phyloP scores from a whole-genome alignment of 306 rosid species.

The Styphnolobium japonicum region DNA sequence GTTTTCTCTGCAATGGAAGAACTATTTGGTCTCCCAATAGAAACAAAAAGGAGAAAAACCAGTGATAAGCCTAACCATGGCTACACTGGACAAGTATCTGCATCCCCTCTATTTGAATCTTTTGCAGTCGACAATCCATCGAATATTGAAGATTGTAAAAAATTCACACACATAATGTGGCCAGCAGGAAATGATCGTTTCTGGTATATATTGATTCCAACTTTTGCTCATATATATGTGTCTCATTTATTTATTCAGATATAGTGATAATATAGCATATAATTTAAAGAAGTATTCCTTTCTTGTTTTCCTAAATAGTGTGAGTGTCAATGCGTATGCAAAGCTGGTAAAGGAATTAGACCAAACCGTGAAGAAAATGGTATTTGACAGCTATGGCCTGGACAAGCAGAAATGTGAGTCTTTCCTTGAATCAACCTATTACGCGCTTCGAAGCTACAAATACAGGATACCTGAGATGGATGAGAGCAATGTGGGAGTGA shows the following conservation, averaged over 20 bases:
- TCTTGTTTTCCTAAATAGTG: not conserved
- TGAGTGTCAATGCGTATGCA: conserved; percentile 10
- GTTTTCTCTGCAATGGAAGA: not conserved
- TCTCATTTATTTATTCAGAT: not conserved
- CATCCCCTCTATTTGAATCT: conserved; percentile 23
- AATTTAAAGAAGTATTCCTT: not conserved
- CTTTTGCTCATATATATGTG: not conserved
- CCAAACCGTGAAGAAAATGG: conserved; percentile 18
- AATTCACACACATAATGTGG: conserved; percentile 27
- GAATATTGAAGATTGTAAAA: not conserved
- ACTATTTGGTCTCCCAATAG: conserved; percentile 15
- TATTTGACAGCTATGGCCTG: conserved; percentile 31
- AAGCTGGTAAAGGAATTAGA: conserved; percentile 16
- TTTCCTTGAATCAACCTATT: not conserved
- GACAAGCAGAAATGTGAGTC: conserved; percentile 17
- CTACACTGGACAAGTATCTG: not conserved
- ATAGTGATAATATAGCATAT: not conserved
- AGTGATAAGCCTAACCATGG: conserved; percentile 25
- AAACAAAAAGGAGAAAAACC: conserved; percentile 8
- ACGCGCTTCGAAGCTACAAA: conserved; percentile 22
- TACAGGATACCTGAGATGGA: not conserved
- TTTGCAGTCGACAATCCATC: conserved; percentile 24
- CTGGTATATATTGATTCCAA: not conserved
- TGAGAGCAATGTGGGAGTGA: conserved; percentile 21
- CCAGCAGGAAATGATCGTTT: conserved; percentile 25